These are phyloP conservation scores for Petunia axillaris DNA, from an alignment of 257 asterid genomes.

Conservation along the genomic window DNA sequence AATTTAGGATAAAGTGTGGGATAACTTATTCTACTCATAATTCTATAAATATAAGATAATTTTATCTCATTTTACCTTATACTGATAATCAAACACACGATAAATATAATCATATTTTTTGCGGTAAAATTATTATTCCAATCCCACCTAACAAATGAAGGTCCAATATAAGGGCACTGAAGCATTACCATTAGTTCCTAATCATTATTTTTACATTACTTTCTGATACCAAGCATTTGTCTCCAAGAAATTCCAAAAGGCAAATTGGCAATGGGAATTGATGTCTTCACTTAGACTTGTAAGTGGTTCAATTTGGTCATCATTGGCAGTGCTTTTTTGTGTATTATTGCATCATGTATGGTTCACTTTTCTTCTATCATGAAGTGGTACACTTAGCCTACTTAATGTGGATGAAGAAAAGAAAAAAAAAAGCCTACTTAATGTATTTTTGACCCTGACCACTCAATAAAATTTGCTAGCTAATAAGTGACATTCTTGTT, in stretches of 20 bases:
- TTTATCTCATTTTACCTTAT: too few species aligned
- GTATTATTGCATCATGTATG: not conserved
- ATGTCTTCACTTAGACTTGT: not conserved
- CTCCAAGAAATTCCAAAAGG: not conserved
- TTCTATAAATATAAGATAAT: too few species aligned
- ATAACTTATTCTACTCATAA: too few species aligned
- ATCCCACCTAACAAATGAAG: too few species aligned
- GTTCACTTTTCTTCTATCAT: not conserved
- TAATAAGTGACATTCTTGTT: not conserved
- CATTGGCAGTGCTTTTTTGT: not conserved
- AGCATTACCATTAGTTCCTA: not conserved
- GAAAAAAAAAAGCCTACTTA: too few species aligned
- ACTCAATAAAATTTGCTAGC: not conserved
- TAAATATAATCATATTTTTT: too few species aligned
- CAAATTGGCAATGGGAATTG: not conserved
- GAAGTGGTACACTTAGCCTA: not conserved
- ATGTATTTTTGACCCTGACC: not conserved
- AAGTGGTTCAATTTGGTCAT: conserved; percentile 10
- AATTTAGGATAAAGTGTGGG: too few species aligned
- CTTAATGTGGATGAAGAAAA: too few species aligned
- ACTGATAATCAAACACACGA: too few species aligned
- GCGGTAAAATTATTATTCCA: too few species aligned
- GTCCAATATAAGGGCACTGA: not conserved
- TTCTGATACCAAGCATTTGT: not conserved
- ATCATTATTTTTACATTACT: not conserved